Conservation (phyloP, 352 stramenopile species). For the Globisporangium cylindrosporum region DNA sequence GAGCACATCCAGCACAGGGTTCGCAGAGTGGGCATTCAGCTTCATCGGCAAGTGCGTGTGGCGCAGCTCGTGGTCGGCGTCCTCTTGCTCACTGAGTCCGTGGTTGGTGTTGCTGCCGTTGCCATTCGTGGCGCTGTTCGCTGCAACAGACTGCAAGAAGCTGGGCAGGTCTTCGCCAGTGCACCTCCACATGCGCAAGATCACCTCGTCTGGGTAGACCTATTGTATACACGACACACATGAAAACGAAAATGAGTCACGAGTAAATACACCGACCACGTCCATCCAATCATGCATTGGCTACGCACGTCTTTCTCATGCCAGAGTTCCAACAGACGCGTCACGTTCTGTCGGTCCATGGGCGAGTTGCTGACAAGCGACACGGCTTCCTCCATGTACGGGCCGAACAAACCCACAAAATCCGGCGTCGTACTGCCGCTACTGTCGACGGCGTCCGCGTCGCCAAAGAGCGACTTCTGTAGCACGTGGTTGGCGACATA, state of each 20-base stretch:
- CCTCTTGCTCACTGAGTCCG: constrained; percentile 15
- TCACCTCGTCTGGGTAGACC: constrained; percentile 47
- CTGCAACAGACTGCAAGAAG: constrained; percentile 36
- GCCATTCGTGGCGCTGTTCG: background rate
- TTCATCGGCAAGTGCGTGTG: constrained; percentile 53
- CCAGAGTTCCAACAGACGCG: constrained; percentile 70
- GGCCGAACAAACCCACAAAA: constrained; percentile 33
- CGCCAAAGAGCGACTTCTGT: constrained; percentile 58
- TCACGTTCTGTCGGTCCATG: constrained; percentile 77
- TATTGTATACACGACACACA: background rate
- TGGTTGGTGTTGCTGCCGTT: constrained; percentile 7
- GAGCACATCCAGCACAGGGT: constrained; percentile 68
- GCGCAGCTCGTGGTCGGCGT: constrained; percentile 30
- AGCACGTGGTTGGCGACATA: constrained; percentile 86
- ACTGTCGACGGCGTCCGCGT: background rate
- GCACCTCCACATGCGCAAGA: constrained; percentile 75
- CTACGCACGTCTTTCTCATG: constrained; percentile 58
- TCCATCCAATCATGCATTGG: background rate
- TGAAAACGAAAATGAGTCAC: background rate
- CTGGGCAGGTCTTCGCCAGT: constrained; percentile 67
- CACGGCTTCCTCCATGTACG: constrained; percentile 67
- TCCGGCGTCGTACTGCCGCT: constrained; percentile 4
- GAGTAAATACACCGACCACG: background rate
- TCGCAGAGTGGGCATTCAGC: constrained; percentile 71
- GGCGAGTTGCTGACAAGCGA: constrained; percentile 83